Conservation (phyloP, 805 yeast genomes). For the Nematodospora valgi region DNA sequence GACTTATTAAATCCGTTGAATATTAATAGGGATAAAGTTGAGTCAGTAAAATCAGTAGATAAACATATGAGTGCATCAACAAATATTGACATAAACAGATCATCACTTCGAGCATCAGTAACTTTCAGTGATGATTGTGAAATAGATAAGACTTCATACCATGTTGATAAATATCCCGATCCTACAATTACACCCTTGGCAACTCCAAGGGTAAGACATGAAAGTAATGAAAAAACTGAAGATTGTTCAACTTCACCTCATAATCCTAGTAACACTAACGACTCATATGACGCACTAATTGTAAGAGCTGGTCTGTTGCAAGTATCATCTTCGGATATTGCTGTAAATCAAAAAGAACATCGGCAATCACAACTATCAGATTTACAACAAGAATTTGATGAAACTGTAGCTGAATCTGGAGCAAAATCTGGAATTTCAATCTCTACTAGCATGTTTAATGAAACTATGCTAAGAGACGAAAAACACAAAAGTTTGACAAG, state of each 20-base stretch:
- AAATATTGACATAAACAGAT: conserved; percentile 15
- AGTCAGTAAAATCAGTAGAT: conserved; percentile 8
- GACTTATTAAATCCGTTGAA: too few species aligned
- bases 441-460: conserved; percentile 6
- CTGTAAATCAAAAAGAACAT: neutral
- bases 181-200: conserved; percentile 12
- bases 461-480: conserved; percentile 7
- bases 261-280: neutral
- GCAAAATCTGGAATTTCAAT: neutral
- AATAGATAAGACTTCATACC: neutral
- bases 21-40: conserved; percentile 11
- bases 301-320: conserved; percentile 8
- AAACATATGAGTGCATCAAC: conserved; percentile 13
- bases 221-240: conserved; percentile 1
- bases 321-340: neutral
- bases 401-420: conserved; percentile 2
- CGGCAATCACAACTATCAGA: neutral
- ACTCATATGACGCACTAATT: neutral
- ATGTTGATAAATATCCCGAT: conserved; percentile 20
- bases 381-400: neutral
- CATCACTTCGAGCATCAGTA: conserved; percentile 15
- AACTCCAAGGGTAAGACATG: conserved; percentile 5
- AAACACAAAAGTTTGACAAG: conserved; percentile 11
- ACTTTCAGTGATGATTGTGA: conserved; percentile 13
- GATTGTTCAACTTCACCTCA: conserved; percentile 1